These are phyloP conservation scores for Paratinospora sagittata DNA, from an alignment of 164 flowering plant species.

Conservation along the genomic window DNA sequence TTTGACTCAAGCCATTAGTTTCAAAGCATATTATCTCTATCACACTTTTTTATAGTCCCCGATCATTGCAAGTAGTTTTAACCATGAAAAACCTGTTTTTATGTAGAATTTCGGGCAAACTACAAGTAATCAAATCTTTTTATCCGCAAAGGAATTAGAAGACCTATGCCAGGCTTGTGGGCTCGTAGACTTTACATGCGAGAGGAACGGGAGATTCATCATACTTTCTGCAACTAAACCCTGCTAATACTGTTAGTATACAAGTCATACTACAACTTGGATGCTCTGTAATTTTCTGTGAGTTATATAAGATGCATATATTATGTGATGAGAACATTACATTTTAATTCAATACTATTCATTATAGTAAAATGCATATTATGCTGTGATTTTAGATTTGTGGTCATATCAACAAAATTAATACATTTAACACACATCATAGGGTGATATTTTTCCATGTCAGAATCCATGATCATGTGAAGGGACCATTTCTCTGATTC, in stretches of 20 bases:
- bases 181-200: constrained; percentile 45
- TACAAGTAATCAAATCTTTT: constrained; percentile 47
- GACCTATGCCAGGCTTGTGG: constrained; percentile 76
- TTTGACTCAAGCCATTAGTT: background rate
- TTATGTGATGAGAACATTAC: too few species aligned
- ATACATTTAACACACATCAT: too few species aligned
- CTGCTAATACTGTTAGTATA: constrained; percentile 18
- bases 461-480: too few species aligned
- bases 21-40: background rate
- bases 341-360: too few species aligned
- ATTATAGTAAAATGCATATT: too few species aligned
- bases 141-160: constrained; percentile 65
- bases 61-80: background rate
- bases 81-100: constrained; percentile 8
- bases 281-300: background rate
- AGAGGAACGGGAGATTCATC: constrained; percentile 58
- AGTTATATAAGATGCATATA: too few species aligned
- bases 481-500: too few species aligned
- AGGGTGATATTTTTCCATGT: too few species aligned
- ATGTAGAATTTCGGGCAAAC: constrained; percentile 37
- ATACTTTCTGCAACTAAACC: constrained; percentile 80
- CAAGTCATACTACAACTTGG: too few species aligned
- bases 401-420: too few species aligned
- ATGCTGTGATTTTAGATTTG: too few species aligned
- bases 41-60: background rate